Percentiles rank a stretch among this genome's conserved stretches.
phyloP scores from a whole-genome alignment of 495 filamentous ascomycete species.

The Parathielavia hyrcaniae region DNA sequence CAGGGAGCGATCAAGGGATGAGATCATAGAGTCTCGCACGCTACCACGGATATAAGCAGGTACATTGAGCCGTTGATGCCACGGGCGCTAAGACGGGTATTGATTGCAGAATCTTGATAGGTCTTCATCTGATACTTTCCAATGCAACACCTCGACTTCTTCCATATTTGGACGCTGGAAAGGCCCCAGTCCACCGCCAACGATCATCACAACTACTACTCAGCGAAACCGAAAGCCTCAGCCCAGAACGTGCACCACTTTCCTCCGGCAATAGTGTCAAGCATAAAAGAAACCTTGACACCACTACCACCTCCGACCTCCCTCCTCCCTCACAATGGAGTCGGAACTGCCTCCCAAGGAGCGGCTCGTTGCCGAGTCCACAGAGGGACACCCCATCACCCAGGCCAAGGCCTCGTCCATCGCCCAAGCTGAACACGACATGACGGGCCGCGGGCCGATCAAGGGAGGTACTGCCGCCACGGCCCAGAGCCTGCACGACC shows the following conservation, averaged over 20 bases:
- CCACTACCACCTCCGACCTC: neutral
- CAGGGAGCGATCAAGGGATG: neutral
- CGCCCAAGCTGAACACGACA: conserved; percentile 24
- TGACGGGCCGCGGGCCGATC: conserved; percentile 26
- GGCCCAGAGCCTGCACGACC: conserved; percentile 31
- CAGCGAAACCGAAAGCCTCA: neutral
- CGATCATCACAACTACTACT: neutral
- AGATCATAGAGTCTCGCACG: conserved; percentile 7
- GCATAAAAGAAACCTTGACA: neutral
- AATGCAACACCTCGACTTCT: conserved; percentile 16
- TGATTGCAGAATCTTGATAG: neutral
- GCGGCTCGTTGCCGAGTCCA: conserved; percentile 22
- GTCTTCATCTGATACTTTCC: neutral
- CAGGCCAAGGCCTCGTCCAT: conserved; percentile 23
- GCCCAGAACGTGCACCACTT: neutral
- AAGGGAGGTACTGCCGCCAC: conserved; percentile 26
- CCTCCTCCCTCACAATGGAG: conserved; percentile 7
- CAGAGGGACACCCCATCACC: conserved; percentile 24
- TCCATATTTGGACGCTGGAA: conserved; percentile 13
- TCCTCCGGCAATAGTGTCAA: neutral
- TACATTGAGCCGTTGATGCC: neutral
- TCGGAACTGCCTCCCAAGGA: conserved; percentile 23
- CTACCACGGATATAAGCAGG: neutral
- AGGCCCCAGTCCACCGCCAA: neutral
- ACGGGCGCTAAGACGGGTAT: neutral